These are phyloP conservation scores for Aureobasidium leucospermi DNA, from an alignment of 2,329 filamentous ascomycete genomes.

Conservation along the genomic window DNA sequence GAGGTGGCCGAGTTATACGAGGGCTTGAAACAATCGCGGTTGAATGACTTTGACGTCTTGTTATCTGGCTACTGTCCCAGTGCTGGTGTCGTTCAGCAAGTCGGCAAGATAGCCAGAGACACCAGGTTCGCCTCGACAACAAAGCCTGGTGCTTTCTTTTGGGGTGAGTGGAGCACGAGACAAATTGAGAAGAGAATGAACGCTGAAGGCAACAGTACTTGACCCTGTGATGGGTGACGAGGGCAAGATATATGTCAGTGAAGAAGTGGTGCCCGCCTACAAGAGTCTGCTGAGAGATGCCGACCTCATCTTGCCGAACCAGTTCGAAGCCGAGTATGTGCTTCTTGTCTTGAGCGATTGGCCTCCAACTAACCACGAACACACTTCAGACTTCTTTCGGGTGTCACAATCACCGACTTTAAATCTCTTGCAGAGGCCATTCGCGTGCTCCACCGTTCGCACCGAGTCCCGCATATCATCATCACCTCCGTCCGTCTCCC, in stretches of 20 bases:
- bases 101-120: slow-evolving; percentile 77
- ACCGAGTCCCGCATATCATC: slow-evolving; percentile 72
- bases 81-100: slow-evolving; percentile 72
- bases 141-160: slow-evolving; percentile 74
- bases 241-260: slow-evolving; percentile 80
- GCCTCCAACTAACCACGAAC: neutral
- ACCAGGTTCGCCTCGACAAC: slow-evolving; percentile 58
- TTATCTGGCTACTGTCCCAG: slow-evolving; percentile 92
- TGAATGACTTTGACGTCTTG: slow-evolving; percentile 89
- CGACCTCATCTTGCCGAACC: slow-evolving; percentile 89
- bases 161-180: slow-evolving; percentile 45
- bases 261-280: slow-evolving; percentile 88
- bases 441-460: slow-evolving; percentile 61
- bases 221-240: slow-evolving; percentile 99
- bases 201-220: slow-evolving; percentile 49
- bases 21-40: slow-evolving; percentile 72
- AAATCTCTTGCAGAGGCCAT: slow-evolving; percentile 66
- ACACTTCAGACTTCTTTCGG: slow-evolving; percentile 63
- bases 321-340: slow-evolving; percentile 92
- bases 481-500: slow-evolving; percentile 80
- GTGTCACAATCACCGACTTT: slow-evolving; percentile 73
- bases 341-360: neutral
- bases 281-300: slow-evolving; percentile 71
- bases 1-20: slow-evolving; percentile 81
- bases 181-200: neutral